A percentile compares a stretch with the other conserved stretches of the same genome.
These are phyloP conservation scores for Yarrowia divulgata DNA, from an alignment of 805 yeast species.

Conservation along the genomic window DNA sequence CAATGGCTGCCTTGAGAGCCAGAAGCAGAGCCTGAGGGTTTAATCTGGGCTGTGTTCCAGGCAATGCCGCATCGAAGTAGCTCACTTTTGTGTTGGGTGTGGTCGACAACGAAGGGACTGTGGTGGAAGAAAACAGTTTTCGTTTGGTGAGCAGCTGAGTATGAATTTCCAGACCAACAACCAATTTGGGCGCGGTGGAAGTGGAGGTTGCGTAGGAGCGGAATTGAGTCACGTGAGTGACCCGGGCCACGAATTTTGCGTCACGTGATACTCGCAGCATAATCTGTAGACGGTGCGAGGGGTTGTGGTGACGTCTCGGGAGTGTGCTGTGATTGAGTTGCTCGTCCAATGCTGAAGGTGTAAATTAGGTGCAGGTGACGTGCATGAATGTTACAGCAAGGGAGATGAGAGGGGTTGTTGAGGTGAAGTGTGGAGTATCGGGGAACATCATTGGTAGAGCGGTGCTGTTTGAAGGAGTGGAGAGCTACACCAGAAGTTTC, in stretches of 20 bases:
- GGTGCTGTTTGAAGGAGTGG: no score
- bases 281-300: no score
- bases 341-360: slow-evolving; percentile 1
- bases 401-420: no score
- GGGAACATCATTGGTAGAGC: no score
- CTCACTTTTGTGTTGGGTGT: slow-evolving; percentile 75
- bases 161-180: slow-evolving; percentile 93
- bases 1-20: slow-evolving; percentile 76
- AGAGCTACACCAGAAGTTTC: no score
- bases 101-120: slow-evolving; percentile 51
- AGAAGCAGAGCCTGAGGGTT: slow-evolving; percentile 75
- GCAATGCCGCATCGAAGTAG: slow-evolving; percentile 82
- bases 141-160: slow-evolving; percentile 78
- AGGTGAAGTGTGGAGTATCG: no score
- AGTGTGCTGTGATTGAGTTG: slow-evolving; percentile 2
- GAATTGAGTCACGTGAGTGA: slow-evolving; percentile 3
- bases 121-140: slow-evolving; percentile 77
- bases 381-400: neutral
- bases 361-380: neutral
- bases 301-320: neutral
- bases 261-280: slow-evolving; percentile 16
- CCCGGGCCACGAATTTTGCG: neutral
- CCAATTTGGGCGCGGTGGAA: slow-evolving; percentile 52
- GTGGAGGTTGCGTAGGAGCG: slow-evolving; percentile 1
- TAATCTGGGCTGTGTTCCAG: slow-evolving; percentile 88